Percentiles rank a stretch among this genome's conserved stretches.
These are phyloP conservation scores for Suhomyces pyralidae DNA, from an alignment of 805 yeast genomes.

Conservation along the genomic window DNA sequence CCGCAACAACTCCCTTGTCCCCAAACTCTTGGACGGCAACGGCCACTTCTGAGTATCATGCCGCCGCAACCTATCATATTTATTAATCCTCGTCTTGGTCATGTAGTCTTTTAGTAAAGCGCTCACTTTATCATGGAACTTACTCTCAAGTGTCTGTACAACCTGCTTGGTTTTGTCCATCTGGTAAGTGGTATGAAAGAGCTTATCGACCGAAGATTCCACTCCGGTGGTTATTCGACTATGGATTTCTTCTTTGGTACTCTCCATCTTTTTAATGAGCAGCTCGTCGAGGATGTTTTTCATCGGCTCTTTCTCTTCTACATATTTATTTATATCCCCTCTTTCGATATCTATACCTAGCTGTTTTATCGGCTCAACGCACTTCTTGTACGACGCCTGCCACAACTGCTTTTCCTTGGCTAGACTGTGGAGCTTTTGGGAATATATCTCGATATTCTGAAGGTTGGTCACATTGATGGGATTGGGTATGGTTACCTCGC, in stretches of 20 bases:
- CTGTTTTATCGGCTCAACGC: constrained; percentile 13
- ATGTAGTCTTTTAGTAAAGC: constrained; percentile 19
- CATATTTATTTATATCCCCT: constrained; percentile 2
- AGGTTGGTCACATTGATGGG: constrained; percentile 55
- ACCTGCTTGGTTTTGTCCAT: constrained; percentile 23
- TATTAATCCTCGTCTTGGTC: constrained; percentile 14
- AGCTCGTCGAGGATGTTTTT: constrained; percentile 13
- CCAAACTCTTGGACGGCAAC: not conserved
- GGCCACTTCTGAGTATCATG: constrained; percentile 2
- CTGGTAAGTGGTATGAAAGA: constrained; percentile 31
- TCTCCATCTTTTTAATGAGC: constrained; percentile 11
- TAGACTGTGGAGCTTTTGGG: constrained; percentile 42
- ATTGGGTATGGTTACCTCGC: constrained; percentile 49
- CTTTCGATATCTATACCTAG: not conserved
- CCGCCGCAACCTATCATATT: constrained; percentile 2
- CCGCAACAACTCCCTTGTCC: constrained; percentile 3
- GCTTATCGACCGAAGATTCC: constrained; percentile 34
- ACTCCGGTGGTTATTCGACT: constrained; percentile 16
- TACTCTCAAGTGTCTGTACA: constrained; percentile 16
- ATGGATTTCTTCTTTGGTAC: constrained; percentile 9
- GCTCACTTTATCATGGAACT: constrained; percentile 19
- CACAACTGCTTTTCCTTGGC: constrained; percentile 48
- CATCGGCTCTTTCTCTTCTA: constrained; percentile 7
- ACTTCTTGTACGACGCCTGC: constrained; percentile 29
- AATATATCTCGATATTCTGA: constrained; percentile 46